Evolutionary conservation across 2,329 filamentous ascomycete genomes (phyloP).

Genomic region (Aaosphaeria pasadenensis): DNA sequence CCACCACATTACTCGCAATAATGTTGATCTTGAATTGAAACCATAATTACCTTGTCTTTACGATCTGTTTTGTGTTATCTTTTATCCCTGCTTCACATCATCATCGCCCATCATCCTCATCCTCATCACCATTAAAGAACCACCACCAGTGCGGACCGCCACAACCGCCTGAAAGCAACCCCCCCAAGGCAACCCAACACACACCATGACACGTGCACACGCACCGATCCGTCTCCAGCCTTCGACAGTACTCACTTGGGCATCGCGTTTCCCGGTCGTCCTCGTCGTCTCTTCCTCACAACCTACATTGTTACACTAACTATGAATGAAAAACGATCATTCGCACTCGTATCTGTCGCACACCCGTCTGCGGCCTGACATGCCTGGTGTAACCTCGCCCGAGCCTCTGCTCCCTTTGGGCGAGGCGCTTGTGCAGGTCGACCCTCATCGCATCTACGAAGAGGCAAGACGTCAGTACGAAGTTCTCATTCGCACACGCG

Average conservation of each 20-base stretch:
- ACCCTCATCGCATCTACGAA: conserved; percentile 3
- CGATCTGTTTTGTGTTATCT: too few relatives aligned
- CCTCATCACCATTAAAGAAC: too few relatives aligned
- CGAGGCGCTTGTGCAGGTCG: conserved; percentile 4
- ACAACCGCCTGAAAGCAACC: background rate
- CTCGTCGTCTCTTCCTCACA: too few relatives aligned
- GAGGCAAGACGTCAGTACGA: conserved; percentile 10
- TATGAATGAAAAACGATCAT: background rate
- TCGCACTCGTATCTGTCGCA: background rate
- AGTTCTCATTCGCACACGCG: background rate
- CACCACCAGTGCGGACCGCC: too few relatives aligned
- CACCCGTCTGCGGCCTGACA: background rate
- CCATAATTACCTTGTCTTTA: too few relatives aligned
- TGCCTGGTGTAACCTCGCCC: background rate
- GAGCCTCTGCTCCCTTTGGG: conserved; percentile 1
- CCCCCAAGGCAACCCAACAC: background rate
- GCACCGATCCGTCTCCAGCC: background rate
- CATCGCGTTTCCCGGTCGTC: too few relatives aligned
- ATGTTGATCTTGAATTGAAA: too few relatives aligned
- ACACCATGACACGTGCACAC: background rate
- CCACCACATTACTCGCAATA: too few relatives aligned
- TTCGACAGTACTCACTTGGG: too few relatives aligned
- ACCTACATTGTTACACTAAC: too few relatives aligned
- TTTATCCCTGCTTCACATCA: too few relatives aligned
- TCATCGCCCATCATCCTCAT: too few relatives aligned